Evolutionary conservation across 805 yeast genomes (phyloP), one percentile per base, ranked within the genome.

Genomic region (Starmera quercuum): DNA sequence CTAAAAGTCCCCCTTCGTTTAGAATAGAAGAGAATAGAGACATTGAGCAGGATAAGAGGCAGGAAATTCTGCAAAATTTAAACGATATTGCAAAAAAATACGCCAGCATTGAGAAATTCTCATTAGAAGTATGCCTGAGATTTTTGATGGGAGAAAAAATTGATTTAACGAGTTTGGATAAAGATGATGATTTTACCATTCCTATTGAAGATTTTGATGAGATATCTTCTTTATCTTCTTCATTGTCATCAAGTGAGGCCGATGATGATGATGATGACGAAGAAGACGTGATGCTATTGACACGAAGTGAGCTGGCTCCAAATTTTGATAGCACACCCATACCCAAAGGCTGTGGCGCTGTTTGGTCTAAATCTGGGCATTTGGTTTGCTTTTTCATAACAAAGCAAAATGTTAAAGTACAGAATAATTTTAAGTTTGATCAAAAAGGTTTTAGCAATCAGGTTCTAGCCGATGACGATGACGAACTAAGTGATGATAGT

Each of bases 331-430:
- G 85, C 26, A 84, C 95, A 0, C 97, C 97, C 0, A 70, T 88
- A 11, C 96, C 97, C 0, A 87, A 84, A 50, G 92, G 87, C 8
- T 88, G 95, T 61, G 96, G 96, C 8, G 96, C 95, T 0, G 64
- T 75, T 2, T 88, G 96, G 95, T 68, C 94, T 0, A 69, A 75
- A 10, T 70, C 74, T 4, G 96, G 96, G 0, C 75, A 75, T 38
- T 61, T 88, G 32, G 80, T 88, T 1, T 84, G 95, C 50, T 88
- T 88, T 48, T 86, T 85, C 57, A 71, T 80, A 8, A 77, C 81
- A 0, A 73, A 72, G 32, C 66, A 59, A 30, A 62, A 59, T 37
- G 58, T 63, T 26, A 59, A 64, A 42, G 61, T 59, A 46, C 56
- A 59, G 28, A 56, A 54, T 22, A 58, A 66, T 19, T 68, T 75